A percentile compares a stretch with the other conserved stretches of the same genome.
Conservation (phyloP, 2,329 filamentous ascomycete genomes). For the Phyllosticta paracitricarpa region DNA sequence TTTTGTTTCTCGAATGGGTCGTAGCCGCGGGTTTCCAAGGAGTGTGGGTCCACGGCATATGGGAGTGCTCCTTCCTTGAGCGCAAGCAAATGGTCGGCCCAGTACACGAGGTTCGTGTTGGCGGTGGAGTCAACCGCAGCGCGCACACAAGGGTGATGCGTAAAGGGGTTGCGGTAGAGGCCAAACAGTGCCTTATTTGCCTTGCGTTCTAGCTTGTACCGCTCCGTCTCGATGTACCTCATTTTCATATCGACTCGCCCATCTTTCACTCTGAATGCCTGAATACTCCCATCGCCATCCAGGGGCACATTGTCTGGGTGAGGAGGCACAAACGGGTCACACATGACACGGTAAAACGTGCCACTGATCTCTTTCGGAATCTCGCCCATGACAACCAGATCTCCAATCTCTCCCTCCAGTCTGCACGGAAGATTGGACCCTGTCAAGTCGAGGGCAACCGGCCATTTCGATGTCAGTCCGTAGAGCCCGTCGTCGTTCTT, state of each 20-base stretch:
- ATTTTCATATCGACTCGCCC: constrained; percentile 23
- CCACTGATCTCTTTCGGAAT: constrained; percentile 1
- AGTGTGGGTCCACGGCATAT: constrained; percentile 23
- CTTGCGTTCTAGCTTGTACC: constrained; percentile 18
- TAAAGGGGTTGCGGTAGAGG: constrained; percentile 11
- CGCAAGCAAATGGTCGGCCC: constrained; percentile 7
- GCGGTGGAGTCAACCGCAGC: constrained; percentile 13
- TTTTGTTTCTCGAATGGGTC: constrained; percentile 21
- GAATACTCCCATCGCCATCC: constrained; percentile 24
- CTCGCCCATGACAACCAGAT: constrained; percentile 9
- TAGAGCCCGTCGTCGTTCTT: neutral
- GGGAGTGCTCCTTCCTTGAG: constrained; percentile 13
- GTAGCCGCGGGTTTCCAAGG: constrained; percentile 21
- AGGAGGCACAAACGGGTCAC: constrained; percentile 18
- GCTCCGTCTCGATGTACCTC: constrained; percentile 23
- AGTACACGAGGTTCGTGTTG: constrained; percentile 12
- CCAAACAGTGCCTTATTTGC: constrained; percentile 12
- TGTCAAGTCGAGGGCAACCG: constrained; percentile 3
- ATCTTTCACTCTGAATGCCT: constrained; percentile 22
- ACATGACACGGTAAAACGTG: constrained; percentile 17
- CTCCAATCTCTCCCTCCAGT: constrained; percentile 13
- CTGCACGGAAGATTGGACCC: constrained; percentile 12
- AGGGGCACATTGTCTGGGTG: constrained; percentile 15
- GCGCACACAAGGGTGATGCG: constrained; percentile 20
- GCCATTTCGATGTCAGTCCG: constrained; percentile 9